A percentile compares a stretch with the other conserved stretches of the same genome.
These are phyloP conservation scores for Calonectria hawksworthii DNA, from an alignment of 2,329 filamentous ascomycete genomes.

Conservation along the genomic window DNA sequence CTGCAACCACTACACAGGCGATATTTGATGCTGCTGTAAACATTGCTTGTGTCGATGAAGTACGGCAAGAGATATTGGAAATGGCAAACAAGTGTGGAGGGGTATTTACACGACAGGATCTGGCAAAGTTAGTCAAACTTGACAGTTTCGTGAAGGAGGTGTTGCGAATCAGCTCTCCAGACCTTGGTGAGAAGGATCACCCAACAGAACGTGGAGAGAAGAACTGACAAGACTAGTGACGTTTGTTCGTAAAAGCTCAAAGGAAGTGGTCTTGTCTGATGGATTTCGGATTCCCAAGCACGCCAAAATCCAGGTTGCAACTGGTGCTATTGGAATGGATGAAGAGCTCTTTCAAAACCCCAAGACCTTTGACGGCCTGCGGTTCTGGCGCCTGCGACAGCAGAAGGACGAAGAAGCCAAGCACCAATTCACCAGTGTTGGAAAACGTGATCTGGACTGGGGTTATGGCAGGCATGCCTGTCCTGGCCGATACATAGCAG, in stretches of 20 bases:
- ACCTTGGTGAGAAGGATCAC: not conserved
- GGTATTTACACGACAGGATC: not conserved
- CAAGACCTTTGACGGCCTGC: not conserved
- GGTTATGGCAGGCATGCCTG: not conserved
- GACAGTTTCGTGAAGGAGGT: not conserved
- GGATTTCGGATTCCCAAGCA: not conserved
- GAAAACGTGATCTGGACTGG: not conserved
- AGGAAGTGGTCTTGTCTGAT: not conserved
- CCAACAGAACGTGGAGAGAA: too few relatives aligned
- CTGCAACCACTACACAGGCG: not conserved
- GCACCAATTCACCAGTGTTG: not conserved
- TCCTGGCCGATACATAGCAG: not conserved
- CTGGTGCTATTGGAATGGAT: not conserved
- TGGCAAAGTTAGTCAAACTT: not conserved
- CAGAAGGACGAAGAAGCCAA: not conserved
- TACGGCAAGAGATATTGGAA: not conserved
- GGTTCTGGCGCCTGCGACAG: not conserved
- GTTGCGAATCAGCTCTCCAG: not conserved
- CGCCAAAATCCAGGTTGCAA: not conserved
- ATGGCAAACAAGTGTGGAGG: not conserved
- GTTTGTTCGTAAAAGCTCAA: not conserved
- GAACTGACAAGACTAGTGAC: not conserved
- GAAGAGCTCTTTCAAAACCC: not conserved
- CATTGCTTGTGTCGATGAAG: not conserved
- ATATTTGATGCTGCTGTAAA: not conserved